Conservation (phyloP, 495 filamentous ascomycete species). For the Parathielavia appendiculata region DNA sequence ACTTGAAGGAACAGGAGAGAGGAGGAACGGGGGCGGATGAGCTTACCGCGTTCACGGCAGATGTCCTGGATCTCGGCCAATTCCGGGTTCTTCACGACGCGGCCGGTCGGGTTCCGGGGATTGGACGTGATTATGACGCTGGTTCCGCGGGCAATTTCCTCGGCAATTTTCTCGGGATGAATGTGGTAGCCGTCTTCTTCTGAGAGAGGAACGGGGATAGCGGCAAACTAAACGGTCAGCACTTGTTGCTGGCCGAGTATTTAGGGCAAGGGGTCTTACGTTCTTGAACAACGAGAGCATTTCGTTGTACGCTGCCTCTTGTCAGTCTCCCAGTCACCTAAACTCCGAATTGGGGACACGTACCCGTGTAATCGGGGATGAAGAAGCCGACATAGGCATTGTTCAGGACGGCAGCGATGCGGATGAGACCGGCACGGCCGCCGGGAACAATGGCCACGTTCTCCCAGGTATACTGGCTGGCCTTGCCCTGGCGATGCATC, state of each 20-base stretch:
- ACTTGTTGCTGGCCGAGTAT: not conserved
- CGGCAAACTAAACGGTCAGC: slow-evolving; percentile 61
- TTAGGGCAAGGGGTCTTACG: slow-evolving; percentile 37
- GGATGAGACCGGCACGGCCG: slow-evolving; percentile 84
- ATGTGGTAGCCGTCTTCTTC: slow-evolving; percentile 86
- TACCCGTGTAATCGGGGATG: slow-evolving; percentile 61
- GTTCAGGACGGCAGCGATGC: slow-evolving; percentile 88
- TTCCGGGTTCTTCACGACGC: slow-evolving; percentile 73
- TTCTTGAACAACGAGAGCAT: slow-evolving; percentile 92
- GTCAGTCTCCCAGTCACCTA: not conserved
- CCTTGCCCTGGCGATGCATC: slow-evolving; percentile 81
- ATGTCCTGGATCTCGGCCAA: slow-evolving; percentile 86
- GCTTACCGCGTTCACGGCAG: slow-evolving; percentile 61
- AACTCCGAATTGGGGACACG: not conserved
- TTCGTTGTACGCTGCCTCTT: slow-evolving; percentile 73
- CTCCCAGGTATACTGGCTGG: slow-evolving; percentile 94
- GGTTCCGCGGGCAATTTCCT: slow-evolving; percentile 82
- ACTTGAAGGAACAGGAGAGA: no score
- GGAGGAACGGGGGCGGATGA: no score
- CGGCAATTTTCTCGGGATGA: slow-evolving; percentile 83
- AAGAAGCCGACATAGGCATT: slow-evolving; percentile 89
- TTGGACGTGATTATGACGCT: slow-evolving; percentile 93
- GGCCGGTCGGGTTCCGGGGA: slow-evolving; percentile 91
- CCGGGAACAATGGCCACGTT: slow-evolving; percentile 98
- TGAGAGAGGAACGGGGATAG: slow-evolving; percentile 79